A percentile compares a stretch with the other conserved stretches of the same genome.
Evolutionary conservation across 2,329 filamentous ascomycete species (phyloP).

Genomic region (Beauveria brongniartii): DNA sequence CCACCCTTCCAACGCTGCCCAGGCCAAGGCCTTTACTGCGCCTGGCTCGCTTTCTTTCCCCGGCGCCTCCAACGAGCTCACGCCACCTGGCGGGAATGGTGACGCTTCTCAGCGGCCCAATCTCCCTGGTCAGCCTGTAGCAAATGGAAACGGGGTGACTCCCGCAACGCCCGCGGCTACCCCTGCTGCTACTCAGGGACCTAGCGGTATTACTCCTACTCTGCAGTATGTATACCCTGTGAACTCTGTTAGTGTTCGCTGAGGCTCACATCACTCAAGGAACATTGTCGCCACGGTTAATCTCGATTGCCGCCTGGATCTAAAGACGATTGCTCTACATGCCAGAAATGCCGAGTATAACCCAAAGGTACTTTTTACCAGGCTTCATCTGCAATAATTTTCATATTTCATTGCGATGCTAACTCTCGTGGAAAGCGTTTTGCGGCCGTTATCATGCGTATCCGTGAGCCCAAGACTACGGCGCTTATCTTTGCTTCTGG

Average conservation of each 20-base stretch:
- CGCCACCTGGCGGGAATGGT: slow-evolving; percentile 67
- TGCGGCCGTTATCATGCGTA: slow-evolving; percentile 98
- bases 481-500: slow-evolving; percentile 95
- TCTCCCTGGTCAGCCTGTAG: slow-evolving; percentile 45
- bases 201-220: slow-evolving; percentile 84
- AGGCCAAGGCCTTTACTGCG: slow-evolving; percentile 93
- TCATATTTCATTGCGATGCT: slow-evolving; percentile 18
- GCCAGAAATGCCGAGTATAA: slow-evolving; percentile 98
- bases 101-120: slow-evolving; percentile 34
- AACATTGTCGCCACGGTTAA: slow-evolving; percentile 99
- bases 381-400: slow-evolving; percentile 2
- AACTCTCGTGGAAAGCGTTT: slow-evolving; percentile 62
- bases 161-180: slow-evolving; percentile 88
- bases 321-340: slow-evolving; percentile 98
- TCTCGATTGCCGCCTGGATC: slow-evolving; percentile 89
- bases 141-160: slow-evolving; percentile 70
- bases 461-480: slow-evolving; percentile 97
- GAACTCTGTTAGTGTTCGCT: slow-evolving; percentile 27
- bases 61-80: slow-evolving; percentile 72
- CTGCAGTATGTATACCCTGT: slow-evolving; percentile 79
- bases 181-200: slow-evolving; percentile 71
- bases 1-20: slow-evolving; percentile 81
- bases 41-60: slow-evolving; percentile 90
- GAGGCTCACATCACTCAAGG: slow-evolving; percentile 59
- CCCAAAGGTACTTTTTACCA: slow-evolving; percentile 65